These are phyloP conservation scores for Suillus discolor DNA, from an alignment of 768 basidiomycete species.

Conservation along the genomic window DNA sequence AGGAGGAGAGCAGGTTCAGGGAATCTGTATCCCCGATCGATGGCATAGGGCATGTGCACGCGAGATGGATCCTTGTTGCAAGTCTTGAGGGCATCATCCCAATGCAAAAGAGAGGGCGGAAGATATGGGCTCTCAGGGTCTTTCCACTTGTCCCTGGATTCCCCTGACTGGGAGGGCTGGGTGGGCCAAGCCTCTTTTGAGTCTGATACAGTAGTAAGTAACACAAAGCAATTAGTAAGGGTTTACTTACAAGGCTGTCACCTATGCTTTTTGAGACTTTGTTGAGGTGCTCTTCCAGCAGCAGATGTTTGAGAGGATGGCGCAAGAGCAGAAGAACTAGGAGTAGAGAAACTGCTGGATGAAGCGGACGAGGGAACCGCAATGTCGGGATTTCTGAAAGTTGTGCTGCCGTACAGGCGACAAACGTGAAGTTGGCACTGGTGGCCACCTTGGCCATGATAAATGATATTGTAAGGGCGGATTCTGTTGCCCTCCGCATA, in stretches of 20 bases:
- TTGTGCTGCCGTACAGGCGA: background rate
- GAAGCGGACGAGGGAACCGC: background rate
- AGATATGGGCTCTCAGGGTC: background rate
- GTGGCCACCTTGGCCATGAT: background rate
- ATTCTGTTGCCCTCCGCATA: background rate
- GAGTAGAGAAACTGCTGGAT: background rate
- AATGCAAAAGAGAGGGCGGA: background rate
- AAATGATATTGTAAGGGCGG: background rate
- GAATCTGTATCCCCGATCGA: slow-evolving; percentile 13
- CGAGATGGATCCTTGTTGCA: background rate
- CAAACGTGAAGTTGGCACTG: background rate
- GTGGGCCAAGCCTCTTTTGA: background rate
- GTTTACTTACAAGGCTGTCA: background rate
- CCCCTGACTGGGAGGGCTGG: background rate
- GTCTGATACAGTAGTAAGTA: background rate
- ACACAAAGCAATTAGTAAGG: no score
- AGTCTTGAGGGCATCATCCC: slow-evolving; percentile 5
- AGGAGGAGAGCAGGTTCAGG: slow-evolving; percentile 4
- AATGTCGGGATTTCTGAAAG: background rate
- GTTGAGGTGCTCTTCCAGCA: background rate
- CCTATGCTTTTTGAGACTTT: background rate
- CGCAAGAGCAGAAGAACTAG: background rate
- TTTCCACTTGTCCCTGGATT: slow-evolving; percentile 8
- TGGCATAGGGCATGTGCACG: background rate
- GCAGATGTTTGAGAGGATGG: background rate